A percentile compares a stretch with the other conserved stretches of the same genome.
Conservation (phyloP, 1,284 basidiomycete genomes). For the Ceratobasidium sp. region DNA sequence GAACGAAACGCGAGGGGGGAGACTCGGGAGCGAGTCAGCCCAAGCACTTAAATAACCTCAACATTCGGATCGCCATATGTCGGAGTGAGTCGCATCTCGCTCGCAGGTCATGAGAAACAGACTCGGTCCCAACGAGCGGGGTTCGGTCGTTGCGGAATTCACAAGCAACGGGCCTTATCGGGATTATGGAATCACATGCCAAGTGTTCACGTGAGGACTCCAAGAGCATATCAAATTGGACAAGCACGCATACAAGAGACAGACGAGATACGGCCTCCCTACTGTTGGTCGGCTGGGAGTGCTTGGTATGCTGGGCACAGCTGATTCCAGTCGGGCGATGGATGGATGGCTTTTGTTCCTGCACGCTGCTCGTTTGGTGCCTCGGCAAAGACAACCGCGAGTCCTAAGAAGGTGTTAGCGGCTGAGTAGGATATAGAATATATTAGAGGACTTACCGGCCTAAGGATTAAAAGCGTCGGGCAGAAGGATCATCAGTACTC, state of each 20-base stretch:
- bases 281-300: conserved; percentile 10
- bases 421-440: conserved; percentile 9
- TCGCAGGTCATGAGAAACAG: conserved; percentile 34
- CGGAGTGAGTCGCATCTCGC: conserved; percentile 32
- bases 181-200: conserved; percentile 31
- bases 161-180: conserved; percentile 25
- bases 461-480: background rate
- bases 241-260: background rate
- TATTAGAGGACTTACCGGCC: background rate
- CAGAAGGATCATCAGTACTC: background rate
- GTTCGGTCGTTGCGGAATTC: conserved; percentile 16
- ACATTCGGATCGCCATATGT: too few relatives aligned
- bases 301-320: conserved; percentile 50
- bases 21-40: background rate
- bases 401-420: conserved; percentile 48
- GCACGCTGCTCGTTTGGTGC: conserved; percentile 46
- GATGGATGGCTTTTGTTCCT: conserved; percentile 20
- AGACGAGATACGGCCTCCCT: background rate
- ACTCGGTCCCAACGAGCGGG: background rate
- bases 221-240: background rate
- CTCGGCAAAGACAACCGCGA: conserved; percentile 55
- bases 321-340: conserved; percentile 49
- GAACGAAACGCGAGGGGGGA: background rate
- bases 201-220: background rate
- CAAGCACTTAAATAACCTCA: conserved; percentile 8